Percentiles rank a stretch among this genome's conserved stretches.
Evolutionary conservation across 495 filamentous ascomycete genomes (phyloP).

Genomic region (Diplogelasinospora grovesii): DNA sequence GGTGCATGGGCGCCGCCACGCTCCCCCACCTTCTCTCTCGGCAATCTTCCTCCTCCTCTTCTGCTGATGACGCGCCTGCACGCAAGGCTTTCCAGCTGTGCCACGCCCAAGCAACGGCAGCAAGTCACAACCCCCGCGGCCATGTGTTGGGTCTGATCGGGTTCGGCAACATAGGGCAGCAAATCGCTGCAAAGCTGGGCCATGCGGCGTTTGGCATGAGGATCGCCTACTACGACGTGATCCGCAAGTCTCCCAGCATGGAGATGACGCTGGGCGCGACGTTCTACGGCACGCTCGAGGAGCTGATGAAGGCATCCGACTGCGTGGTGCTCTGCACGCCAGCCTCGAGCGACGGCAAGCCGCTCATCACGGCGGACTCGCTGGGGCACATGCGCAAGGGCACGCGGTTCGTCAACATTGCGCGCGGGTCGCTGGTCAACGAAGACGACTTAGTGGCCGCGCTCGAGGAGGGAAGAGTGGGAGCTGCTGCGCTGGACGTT

Average conservation of each 20-base stretch:
- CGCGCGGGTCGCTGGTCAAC: conserved; percentile 63
- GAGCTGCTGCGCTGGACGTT: conserved; percentile 61
- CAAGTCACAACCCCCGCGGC: conserved; percentile 51
- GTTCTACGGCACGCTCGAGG: conserved; percentile 46
- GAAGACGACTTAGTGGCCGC: conserved; percentile 61
- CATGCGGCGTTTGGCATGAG: conserved; percentile 55
- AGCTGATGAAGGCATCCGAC: conserved; percentile 50
- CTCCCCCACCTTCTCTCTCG: conserved; percentile 21
- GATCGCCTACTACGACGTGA: conserved; percentile 60
- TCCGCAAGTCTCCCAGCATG: conserved; percentile 43
- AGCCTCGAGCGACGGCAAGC: conserved; percentile 46
- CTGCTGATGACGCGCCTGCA: background rate
- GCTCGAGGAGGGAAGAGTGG: conserved; percentile 47
- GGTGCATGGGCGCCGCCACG: conserved; percentile 51
- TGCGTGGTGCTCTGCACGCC: conserved; percentile 65
- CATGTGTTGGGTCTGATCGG: conserved; percentile 57
- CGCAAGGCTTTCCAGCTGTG: conserved; percentile 43
- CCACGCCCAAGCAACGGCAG: conserved; percentile 49
- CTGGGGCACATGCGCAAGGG: conserved; percentile 50
- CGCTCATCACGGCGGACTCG: conserved; percentile 46
- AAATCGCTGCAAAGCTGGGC: conserved; percentile 57
- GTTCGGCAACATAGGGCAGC: conserved; percentile 62
- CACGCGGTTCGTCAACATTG: conserved; percentile 62
- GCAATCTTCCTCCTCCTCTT: background rate
- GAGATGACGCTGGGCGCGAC: conserved; percentile 41